phyloP scores from a whole-genome alignment of 805 yeast genomes.

The Yamadazyma ubonensis region DNA sequence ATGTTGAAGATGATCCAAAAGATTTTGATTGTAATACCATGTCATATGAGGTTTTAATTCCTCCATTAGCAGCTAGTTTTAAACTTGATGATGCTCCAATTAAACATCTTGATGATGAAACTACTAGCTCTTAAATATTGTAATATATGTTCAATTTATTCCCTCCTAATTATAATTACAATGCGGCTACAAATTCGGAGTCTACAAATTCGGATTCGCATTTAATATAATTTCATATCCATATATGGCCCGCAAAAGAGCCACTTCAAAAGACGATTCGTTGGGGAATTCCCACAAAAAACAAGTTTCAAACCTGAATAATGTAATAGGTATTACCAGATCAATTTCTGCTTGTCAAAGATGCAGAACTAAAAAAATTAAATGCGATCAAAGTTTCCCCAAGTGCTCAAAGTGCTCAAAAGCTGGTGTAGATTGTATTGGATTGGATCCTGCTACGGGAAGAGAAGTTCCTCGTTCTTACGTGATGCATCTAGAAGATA shows the following conservation, averaged over 20 bases:
- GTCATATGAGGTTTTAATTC: slow-evolving; percentile 70
- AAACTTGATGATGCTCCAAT: slow-evolving; percentile 29
- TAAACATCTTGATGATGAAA: slow-evolving; percentile 26
- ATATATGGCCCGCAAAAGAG: not conserved
- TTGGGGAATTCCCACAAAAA: not conserved
- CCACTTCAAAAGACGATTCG: not conserved
- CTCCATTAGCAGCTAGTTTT: slow-evolving; percentile 46
- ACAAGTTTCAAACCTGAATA: not conserved
- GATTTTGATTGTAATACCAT: slow-evolving; percentile 52
- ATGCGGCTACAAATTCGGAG: slow-evolving; percentile 1
- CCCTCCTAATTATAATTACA: not conserved
- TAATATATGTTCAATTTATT: not conserved
- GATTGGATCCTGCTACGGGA: slow-evolving; percentile 86
- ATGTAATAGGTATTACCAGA: slow-evolving; percentile 49
- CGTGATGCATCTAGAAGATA: slow-evolving; percentile 67
- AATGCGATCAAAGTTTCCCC: slow-evolving; percentile 69
- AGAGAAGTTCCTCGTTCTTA: slow-evolving; percentile 82
- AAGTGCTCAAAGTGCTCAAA: slow-evolving; percentile 60
- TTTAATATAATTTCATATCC: no score
- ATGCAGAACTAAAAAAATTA: slow-evolving; percentile 66
- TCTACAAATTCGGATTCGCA: not conserved
- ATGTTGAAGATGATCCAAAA: slow-evolving; percentile 62
- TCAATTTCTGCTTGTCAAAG: slow-evolving; percentile 83
- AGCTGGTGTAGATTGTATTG: slow-evolving; percentile 73
- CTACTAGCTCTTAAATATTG: slow-evolving; percentile 4